A percentile compares a stretch with the other conserved stretches of the same genome.
These are phyloP conservation scores for Fraxinus xanthoxyloides DNA, from an alignment of 305 asterid genomes.

Conservation along the genomic window DNA sequence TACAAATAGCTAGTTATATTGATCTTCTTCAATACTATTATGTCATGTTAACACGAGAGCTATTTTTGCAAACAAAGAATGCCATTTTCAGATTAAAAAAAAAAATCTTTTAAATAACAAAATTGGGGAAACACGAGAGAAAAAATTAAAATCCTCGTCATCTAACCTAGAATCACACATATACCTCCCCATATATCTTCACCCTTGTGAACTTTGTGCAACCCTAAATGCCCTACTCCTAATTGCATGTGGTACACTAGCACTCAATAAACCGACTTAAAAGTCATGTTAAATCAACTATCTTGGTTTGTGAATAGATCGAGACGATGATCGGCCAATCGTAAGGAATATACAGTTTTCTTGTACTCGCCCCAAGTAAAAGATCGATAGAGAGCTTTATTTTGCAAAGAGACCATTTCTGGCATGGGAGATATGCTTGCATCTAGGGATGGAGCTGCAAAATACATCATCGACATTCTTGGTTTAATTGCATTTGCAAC, in stretches of 20 bases:
- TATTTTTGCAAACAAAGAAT: neutral
- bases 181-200: neutral
- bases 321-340: constrained; percentile 52
- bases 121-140: constrained; percentile 2
- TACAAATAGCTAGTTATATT: neutral
- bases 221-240: constrained; percentile 20
- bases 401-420: constrained; percentile 10
- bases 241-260: neutral
- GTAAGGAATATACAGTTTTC: constrained; percentile 38
- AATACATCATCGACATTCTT: constrained; percentile 62
- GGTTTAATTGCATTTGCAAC: constrained; percentile 34
- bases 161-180: neutral
- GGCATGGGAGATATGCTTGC: constrained; percentile 44
- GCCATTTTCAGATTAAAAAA: neutral
- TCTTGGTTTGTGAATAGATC: constrained; percentile 35
- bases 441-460: constrained; percentile 55
- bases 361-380: constrained; percentile 76
- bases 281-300: neutral
- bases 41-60: neutral
- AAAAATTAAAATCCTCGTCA: constrained; percentile 1
- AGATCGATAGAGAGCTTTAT: constrained; percentile 36
- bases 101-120: constrained; percentile 7
- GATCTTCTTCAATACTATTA: neutral
- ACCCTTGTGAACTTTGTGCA: neutral
- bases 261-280: neutral